A percentile compares a stretch with the other conserved stretches of the same genome.
Evolutionary conservation across 1,139 yeast species (phyloP).

Genomic region (Petasospora fabianii): DNA sequence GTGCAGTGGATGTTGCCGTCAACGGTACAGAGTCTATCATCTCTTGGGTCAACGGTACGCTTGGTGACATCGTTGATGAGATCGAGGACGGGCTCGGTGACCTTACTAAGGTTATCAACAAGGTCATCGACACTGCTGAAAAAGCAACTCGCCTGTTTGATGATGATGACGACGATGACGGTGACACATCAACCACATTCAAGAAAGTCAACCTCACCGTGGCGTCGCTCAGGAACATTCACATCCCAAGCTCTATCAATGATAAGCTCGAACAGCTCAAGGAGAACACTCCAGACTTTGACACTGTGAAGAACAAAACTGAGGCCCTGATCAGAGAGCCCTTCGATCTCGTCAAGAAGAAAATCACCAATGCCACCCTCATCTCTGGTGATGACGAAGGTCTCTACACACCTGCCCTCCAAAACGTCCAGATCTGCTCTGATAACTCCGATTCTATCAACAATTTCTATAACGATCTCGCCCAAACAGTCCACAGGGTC

Average conservation of each 20-base stretch:
- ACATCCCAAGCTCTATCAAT: constrained; percentile 62
- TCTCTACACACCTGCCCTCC: constrained; percentile 30
- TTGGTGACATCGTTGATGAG: constrained; percentile 50
- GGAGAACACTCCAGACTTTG: constrained; percentile 54
- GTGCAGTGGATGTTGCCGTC: constrained; percentile 68
- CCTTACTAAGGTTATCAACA: constrained; percentile 50
- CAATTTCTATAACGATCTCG: constrained; percentile 33
- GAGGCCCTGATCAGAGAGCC: constrained; percentile 45
- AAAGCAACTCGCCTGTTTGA: constrained; percentile 54
- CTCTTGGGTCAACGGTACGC: constrained; percentile 55
- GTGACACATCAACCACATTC: constrained; percentile 28
- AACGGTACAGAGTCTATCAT: constrained; percentile 68
- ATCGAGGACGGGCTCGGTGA: constrained; percentile 61
- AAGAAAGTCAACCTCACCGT: constrained; percentile 58
- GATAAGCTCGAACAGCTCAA: constrained; percentile 45
- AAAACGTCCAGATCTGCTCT: constrained; percentile 26
- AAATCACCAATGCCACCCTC: constrained; percentile 32
- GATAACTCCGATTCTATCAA: constrained; percentile 27
- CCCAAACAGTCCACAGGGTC: constrained; percentile 31
- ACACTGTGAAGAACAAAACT: constrained; percentile 49
- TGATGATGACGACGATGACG: constrained; percentile 38
- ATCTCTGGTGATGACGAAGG: constrained; percentile 22
- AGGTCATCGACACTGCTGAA: constrained; percentile 40
- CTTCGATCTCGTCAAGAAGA: constrained; percentile 46
- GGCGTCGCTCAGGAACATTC: constrained; percentile 47